phyloP scores from a whole-genome alignment of 2,329 filamentous ascomycete genomes.

The Cercospora zeina region DNA sequence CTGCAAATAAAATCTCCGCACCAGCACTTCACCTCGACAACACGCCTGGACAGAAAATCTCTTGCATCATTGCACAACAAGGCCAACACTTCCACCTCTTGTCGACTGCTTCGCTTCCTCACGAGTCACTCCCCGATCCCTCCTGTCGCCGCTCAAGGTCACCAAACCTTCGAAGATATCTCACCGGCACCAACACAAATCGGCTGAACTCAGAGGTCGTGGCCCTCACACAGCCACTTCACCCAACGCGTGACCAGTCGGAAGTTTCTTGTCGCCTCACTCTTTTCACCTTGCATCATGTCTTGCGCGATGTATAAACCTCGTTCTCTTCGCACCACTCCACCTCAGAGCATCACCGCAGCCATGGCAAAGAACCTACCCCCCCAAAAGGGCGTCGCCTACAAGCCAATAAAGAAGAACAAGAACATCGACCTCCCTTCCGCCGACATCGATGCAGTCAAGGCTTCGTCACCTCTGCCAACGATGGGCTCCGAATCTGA shows the following conservation, averaged over 20 bases:
- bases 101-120: not conserved
- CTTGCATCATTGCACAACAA: not conserved
- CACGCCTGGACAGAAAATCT: not conserved
- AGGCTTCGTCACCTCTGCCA: not conserved
- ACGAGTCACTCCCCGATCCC: not conserved
- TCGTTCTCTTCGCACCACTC: not conserved
- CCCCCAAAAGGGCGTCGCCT: not conserved
- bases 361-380: not conserved
- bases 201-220: not conserved
- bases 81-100: not conserved
- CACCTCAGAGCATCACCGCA: no score
- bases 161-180: not conserved
- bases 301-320: conserved; percentile 2
- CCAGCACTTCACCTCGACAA: not conserved
- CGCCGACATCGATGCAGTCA: not conserved
- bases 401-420: not conserved
- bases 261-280: not conserved
- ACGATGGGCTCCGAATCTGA: not conserved
- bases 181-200: not conserved
- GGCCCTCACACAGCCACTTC: not conserved
- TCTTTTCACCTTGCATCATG: not conserved
- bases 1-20: not conserved
- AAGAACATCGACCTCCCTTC: not conserved
- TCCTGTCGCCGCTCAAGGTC: not conserved
- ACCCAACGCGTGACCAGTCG: not conserved